Conservation (phyloP, 495 filamentous ascomycete species). For the Xylaria scruposa region DNA sequence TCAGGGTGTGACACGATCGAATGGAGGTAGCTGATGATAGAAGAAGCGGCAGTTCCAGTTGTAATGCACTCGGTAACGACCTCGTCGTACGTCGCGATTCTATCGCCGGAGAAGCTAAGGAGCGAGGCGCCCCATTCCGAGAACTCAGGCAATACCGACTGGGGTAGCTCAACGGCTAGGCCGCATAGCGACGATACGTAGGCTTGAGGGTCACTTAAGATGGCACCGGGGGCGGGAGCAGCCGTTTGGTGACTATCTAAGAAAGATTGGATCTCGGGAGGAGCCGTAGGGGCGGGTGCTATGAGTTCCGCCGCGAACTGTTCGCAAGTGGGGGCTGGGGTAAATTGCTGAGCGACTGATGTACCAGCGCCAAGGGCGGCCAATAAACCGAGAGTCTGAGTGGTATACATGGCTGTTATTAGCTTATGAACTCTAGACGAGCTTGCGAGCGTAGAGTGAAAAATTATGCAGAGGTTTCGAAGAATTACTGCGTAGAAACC, state of each 20-base stretch:
- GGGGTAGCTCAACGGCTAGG: not conserved
- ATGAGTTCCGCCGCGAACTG: not conserved
- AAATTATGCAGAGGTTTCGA: too few species aligned
- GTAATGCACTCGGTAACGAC: not conserved
- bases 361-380: not conserved
- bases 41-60: constrained; percentile 3
- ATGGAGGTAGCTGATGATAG: constrained; percentile 15
- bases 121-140: not conserved
- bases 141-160: not conserved
- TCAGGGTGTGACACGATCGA: not conserved
- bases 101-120: not conserved
- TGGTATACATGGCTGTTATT: constrained; percentile 6
- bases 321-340: not conserved
- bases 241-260: not conserved
- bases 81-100: constrained; percentile 1
- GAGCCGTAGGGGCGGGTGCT: not conserved
- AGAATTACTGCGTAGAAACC: not conserved
- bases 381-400: not conserved
- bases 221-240: not conserved
- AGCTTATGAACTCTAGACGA: not conserved
- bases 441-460: too few species aligned
- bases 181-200: not conserved
- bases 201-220: not conserved
- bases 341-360: constrained; percentile 2
- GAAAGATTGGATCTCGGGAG: not conserved